Evolutionary conservation across 148 eudicot species (phyloP).

Genomic region (Camellia sinensis): DNA sequence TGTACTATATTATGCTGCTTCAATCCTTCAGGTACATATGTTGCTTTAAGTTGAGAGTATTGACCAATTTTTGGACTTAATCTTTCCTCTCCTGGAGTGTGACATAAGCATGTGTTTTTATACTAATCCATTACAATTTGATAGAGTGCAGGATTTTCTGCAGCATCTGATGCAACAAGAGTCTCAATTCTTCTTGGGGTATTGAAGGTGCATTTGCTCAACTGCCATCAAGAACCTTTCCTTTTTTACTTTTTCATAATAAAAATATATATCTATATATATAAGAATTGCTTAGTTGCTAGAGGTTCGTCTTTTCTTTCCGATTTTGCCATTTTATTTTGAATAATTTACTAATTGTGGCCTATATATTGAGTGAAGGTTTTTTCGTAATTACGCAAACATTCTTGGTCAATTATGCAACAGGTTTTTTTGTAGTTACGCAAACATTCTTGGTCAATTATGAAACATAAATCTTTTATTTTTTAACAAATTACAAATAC

Average conservation of each 20-base stretch:
- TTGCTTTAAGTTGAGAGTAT: constrained; percentile 8
- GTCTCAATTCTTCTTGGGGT: constrained; percentile 90
- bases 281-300: no score
- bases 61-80: neutral
- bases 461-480: no score
- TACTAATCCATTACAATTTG: constrained; percentile 20
- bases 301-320: no score
- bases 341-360: no score
- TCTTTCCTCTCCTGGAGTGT: neutral
- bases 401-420: no score
- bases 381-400: no score
- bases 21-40: constrained; percentile 70
- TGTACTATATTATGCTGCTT: constrained; percentile 89
- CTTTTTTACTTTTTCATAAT: neutral
- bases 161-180: constrained; percentile 91
- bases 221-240: neutral
- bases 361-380: no score
- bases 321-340: no score
- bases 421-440: no score
- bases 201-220: constrained; percentile 54
- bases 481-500: no score
- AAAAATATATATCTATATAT: no score
- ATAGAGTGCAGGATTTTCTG: constrained; percentile 98
- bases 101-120: neutral
- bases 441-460: no score